A percentile compares a stretch with the other conserved stretches of the same genome.
Evolutionary conservation across 208 protist genomes (phyloP).

Genomic region (Entamoeba dispar): DNA sequence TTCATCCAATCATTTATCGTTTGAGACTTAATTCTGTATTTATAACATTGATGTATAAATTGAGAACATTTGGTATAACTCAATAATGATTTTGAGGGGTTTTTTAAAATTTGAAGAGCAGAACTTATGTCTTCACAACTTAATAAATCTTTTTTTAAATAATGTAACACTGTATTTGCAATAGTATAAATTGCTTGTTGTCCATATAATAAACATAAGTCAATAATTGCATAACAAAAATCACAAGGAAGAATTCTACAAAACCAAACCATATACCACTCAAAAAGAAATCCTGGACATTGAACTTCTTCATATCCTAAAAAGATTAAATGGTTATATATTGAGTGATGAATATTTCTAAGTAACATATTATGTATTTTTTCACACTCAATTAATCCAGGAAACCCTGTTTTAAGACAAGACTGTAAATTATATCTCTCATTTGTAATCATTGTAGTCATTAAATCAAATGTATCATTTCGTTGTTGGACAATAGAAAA

Average conservation of each 20-base stretch:
- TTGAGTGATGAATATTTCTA: neutral
- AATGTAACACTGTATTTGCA: neutral
- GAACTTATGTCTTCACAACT: neutral
- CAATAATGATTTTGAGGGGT: neutral
- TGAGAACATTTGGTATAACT: neutral
- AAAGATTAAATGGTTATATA: neutral
- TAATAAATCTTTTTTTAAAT: neutral
- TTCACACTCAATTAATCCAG: neutral
- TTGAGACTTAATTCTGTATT: neutral
- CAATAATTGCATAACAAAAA: neutral
- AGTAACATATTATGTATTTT: neutral
- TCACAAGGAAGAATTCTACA: neutral
- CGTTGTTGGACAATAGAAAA: neutral
- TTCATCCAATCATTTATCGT: neutral
- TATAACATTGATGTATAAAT: neutral
- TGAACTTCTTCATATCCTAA: neutral
- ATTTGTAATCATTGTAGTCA: neutral
- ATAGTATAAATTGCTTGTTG: neutral
- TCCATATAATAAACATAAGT: neutral
- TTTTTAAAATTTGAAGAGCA: neutral
- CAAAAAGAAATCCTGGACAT: neutral
- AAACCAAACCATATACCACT: neutral
- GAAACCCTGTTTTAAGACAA: neutral
- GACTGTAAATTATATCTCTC: neutral
- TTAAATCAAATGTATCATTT: neutral